Conservation (phyloP, 2,329 filamentous ascomycete species). For the Pyrenophora teres region DNA sequence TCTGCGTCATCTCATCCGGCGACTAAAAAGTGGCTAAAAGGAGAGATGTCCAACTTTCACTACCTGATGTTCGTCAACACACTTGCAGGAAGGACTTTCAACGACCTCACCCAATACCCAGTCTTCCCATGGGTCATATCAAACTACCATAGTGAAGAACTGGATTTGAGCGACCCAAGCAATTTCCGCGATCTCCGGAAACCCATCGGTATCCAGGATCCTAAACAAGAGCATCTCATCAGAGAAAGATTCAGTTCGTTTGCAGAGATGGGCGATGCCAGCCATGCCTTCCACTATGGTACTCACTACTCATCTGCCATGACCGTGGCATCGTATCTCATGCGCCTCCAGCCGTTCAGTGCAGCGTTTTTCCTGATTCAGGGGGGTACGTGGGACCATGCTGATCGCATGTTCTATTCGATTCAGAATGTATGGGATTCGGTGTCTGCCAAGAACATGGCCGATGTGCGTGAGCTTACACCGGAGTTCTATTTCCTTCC, state of each 20-base stretch:
- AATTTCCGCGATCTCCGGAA: constrained; percentile 91
- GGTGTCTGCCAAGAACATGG: constrained; percentile 85
- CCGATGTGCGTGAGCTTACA: constrained; percentile 90
- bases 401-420: constrained; percentile 92
- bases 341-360: constrained; percentile 92
- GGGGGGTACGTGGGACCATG: constrained; percentile 94
- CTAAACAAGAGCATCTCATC: constrained; percentile 76
- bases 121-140: constrained; percentile 98
- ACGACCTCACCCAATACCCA: constrained; percentile 96
- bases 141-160: constrained; percentile 91
- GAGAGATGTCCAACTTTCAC: constrained; percentile 97
- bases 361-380: constrained; percentile 93
- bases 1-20: constrained; percentile 79
- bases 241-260: constrained; percentile 84
- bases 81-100: constrained; percentile 95
- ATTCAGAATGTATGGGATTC: constrained; percentile 90
- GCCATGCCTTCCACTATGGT: constrained; percentile 89
- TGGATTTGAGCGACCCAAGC: constrained; percentile 82
- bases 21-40: constrained; percentile 87
- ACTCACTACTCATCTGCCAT: constrained; percentile 99
- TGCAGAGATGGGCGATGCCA: constrained; percentile 82
- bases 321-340: constrained; percentile 96
- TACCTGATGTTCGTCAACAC: constrained; percentile 99
- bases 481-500: constrained; percentile 98
- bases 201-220: constrained; percentile 91